Percentiles rank a stretch among this genome's conserved stretches.
Conservation (phyloP, 768 basidiomycete species). For the Boletus speciosus region DNA sequence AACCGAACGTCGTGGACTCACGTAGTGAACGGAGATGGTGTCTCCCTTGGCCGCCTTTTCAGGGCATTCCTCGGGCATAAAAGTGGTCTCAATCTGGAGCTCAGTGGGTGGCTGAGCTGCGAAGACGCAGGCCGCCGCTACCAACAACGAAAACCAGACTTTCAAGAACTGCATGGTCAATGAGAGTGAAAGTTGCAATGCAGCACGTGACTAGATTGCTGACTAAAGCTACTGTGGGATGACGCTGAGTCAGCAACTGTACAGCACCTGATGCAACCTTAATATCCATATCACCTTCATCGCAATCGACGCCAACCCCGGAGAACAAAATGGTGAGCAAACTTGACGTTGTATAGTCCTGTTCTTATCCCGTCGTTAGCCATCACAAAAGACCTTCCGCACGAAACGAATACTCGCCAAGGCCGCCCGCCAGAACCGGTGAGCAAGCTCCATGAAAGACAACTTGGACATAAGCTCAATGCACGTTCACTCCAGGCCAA, state of each 20-base stretch:
- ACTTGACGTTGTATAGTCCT: neutral
- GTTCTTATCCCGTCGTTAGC: slow-evolving; percentile 46
- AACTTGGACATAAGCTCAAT: neutral
- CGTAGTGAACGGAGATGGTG: slow-evolving; percentile 73
- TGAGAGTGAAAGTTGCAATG: neutral
- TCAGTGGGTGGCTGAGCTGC: slow-evolving; percentile 50
- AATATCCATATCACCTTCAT: slow-evolving; percentile 17
- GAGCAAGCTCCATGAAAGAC: slow-evolving; percentile 21
- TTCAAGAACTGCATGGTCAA: slow-evolving; percentile 50
- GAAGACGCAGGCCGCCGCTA: slow-evolving; percentile 46
- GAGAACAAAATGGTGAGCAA: slow-evolving; percentile 49
- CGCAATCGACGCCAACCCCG: slow-evolving; percentile 31
- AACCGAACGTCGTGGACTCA: slow-evolving; percentile 33
- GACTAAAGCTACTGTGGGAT: slow-evolving; percentile 7
- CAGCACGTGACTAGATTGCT: slow-evolving; percentile 1
- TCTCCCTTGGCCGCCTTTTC: slow-evolving; percentile 59
- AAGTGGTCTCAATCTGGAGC: slow-evolving; percentile 61
- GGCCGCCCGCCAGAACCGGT: slow-evolving; percentile 95
- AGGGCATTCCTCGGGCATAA: slow-evolving; percentile 53
- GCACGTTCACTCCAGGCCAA: slow-evolving; percentile 57
- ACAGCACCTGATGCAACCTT: slow-evolving; percentile 39
- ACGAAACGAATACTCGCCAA: slow-evolving; percentile 98
- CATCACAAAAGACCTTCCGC: slow-evolving; percentile 98
- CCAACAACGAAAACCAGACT: slow-evolving; percentile 43
- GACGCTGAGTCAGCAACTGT: slow-evolving; percentile 39